Evolutionary conservation across 495 filamentous ascomycete genomes (phyloP).

Genomic region (Xylaria acuta): DNA sequence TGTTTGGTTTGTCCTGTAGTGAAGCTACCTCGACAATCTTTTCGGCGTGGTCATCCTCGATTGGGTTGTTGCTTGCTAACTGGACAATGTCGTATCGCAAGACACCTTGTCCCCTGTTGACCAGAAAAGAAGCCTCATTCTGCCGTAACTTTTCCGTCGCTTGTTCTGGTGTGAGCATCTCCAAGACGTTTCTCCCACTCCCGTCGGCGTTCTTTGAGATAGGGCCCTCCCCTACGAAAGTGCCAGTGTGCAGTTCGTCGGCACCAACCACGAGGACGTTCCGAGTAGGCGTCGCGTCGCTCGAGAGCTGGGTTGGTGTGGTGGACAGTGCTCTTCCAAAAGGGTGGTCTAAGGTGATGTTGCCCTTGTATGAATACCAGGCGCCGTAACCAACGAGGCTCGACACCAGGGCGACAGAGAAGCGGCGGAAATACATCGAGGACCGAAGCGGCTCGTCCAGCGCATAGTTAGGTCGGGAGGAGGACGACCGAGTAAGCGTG

Average conservation of each 20-base stretch:
- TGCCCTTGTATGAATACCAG: slow-evolving; percentile 55
- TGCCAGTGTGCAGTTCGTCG: slow-evolving; percentile 82
- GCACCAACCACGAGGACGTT: slow-evolving; percentile 78
- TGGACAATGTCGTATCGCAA: slow-evolving; percentile 96
- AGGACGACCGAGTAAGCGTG: slow-evolving; percentile 30
- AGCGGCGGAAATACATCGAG: slow-evolving; percentile 57
- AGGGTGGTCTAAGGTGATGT: slow-evolving; percentile 36
- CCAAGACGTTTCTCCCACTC: slow-evolving; percentile 80
- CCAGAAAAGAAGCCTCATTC: slow-evolving; percentile 88
- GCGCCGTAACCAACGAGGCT: slow-evolving; percentile 59
- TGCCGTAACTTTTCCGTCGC: slow-evolving; percentile 86
- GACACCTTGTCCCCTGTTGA: slow-evolving; percentile 89
- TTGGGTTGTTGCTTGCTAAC: slow-evolving; percentile 93
- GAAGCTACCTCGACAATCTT: slow-evolving; percentile 89
- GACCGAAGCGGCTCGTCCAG: slow-evolving; percentile 51
- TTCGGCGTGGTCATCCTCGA: slow-evolving; percentile 97
- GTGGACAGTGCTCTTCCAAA: slow-evolving; percentile 39
- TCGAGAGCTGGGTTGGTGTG: slow-evolving; percentile 38
- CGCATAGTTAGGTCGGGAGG: slow-evolving; percentile 34
- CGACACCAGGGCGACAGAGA: slow-evolving; percentile 51
- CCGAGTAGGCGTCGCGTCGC: slow-evolving; percentile 42
- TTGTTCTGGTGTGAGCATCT: slow-evolving; percentile 97
- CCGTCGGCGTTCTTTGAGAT: slow-evolving; percentile 83
- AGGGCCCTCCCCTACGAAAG: slow-evolving; percentile 79
- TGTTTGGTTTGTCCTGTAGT: slow-evolving; percentile 49